Conservation (phyloP, 2,329 filamentous ascomycete species). For the Ophiostoma piceae region DNA sequence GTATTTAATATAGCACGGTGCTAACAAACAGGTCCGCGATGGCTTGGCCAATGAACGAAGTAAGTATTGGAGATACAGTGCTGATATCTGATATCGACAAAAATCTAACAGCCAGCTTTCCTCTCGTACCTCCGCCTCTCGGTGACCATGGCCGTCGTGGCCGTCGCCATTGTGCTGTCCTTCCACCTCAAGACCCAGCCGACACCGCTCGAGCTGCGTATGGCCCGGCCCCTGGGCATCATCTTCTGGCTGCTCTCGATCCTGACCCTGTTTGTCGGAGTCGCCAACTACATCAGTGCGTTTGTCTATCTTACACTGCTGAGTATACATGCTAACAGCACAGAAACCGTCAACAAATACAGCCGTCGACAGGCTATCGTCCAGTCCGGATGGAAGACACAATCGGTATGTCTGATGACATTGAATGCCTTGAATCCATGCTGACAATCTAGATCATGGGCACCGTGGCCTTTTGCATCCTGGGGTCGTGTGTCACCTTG, state of each 20-base stretch:
- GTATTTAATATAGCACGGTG: too few species aligned
- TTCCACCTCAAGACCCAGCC: slow-evolving; percentile 82
- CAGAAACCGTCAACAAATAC: slow-evolving; percentile 72
- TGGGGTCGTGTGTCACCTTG: slow-evolving; percentile 61
- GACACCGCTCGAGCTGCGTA: slow-evolving; percentile 61
- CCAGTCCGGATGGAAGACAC: slow-evolving; percentile 90
- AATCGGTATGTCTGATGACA: slow-evolving; percentile 52
- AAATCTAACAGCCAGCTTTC: slow-evolving; percentile 55
- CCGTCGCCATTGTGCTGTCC: slow-evolving; percentile 83
- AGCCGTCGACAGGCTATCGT: slow-evolving; percentile 74
- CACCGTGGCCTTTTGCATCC: slow-evolving; percentile 56
- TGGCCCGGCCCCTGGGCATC: slow-evolving; percentile 78
- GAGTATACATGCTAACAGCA: not conserved
- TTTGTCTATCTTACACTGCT: slow-evolving; percentile 3
- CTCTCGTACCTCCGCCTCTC: slow-evolving; percentile 86
- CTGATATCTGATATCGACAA: not conserved
- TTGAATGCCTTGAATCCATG: not conserved
- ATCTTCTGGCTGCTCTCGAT: slow-evolving; percentile 82
- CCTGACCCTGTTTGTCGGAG: slow-evolving; percentile 67
- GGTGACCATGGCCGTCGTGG: slow-evolving; percentile 85
- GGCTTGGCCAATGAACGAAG: slow-evolving; percentile 76
- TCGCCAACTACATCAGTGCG: slow-evolving; percentile 80
- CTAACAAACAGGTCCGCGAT: slow-evolving; percentile 43
- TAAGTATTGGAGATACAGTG: slow-evolving; percentile 30
- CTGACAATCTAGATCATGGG: slow-evolving; percentile 50